Conservation (phyloP, 805 yeast species). For the Yueomyces sinensis region DNA sequence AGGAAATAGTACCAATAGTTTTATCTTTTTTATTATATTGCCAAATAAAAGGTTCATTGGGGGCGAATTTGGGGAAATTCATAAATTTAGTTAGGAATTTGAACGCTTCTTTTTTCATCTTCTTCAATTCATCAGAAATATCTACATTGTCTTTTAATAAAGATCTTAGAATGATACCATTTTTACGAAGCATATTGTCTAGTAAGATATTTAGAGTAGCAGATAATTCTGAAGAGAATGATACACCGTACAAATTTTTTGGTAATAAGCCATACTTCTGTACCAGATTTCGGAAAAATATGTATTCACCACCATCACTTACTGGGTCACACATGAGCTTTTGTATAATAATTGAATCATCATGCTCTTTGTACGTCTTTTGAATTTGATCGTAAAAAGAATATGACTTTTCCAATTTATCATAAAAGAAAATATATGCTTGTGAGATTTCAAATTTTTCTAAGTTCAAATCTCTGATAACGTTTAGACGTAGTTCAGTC, state of each 20-base stretch:
- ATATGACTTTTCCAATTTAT: conserved; percentile 75
- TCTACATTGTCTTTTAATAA: conserved; percentile 24
- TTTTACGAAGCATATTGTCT: conserved; percentile 62
- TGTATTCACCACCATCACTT: conserved; percentile 80
- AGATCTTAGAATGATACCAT: conserved; percentile 54
- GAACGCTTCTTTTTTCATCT: conserved; percentile 50
- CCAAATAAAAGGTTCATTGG: conserved; percentile 57
- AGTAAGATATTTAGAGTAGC: conserved; percentile 43
- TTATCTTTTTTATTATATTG: conserved; percentile 62
- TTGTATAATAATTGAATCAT: conserved; percentile 61
- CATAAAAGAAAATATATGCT: conserved; percentile 69
- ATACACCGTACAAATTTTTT: conserved; percentile 52
- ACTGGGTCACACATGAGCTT: conserved; percentile 53
- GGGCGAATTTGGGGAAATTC: conserved; percentile 64
- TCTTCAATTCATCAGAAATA: conserved; percentile 28
- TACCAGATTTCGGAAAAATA: conserved; percentile 65
- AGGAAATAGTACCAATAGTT: conserved; percentile 31
- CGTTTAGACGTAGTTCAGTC: conserved; percentile 52
- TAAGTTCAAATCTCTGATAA: conserved; percentile 49
- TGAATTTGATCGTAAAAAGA: conserved; percentile 65
- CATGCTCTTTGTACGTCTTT: conserved; percentile 51
- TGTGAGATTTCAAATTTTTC: conserved; percentile 66
- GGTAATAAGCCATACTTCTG: conserved; percentile 79
- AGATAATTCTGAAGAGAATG: conserved; percentile 41
- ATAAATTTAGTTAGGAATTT: conserved; percentile 52